Conservation (phyloP, 2,329 filamentous ascomycete species). For the Colletotrichum melonis region DNA sequence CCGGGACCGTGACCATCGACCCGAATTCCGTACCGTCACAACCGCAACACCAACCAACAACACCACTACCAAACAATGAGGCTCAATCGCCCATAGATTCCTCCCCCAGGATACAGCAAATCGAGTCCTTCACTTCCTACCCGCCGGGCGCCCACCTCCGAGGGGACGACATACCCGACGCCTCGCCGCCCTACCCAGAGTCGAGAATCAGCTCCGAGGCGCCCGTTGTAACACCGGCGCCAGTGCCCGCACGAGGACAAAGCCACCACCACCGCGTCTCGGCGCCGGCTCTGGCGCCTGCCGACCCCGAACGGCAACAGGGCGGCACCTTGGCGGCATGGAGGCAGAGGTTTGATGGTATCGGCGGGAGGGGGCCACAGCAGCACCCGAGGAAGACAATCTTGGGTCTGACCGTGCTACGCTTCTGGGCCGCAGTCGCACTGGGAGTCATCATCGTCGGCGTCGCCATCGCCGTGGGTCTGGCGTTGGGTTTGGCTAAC, state of each 20-base stretch:
- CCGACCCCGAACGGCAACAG: conserved; percentile 8
- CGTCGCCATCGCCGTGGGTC: conserved; percentile 33
- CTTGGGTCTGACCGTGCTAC: conserved; percentile 29
- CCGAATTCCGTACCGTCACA: not conserved
- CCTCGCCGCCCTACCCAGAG: conserved; percentile 19
- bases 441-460: conserved; percentile 29
- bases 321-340: conserved; percentile 1
- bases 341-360: conserved; percentile 21
- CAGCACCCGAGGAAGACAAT: conserved; percentile 27
- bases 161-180: conserved; percentile 1
- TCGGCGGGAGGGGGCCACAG: not conserved
- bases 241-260: conserved; percentile 2
- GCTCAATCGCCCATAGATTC: conserved; percentile 7
- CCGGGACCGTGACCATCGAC: conserved; percentile 5
- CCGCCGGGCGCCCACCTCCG: conserved; percentile 12
- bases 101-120: conserved; percentile 23
- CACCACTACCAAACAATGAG: not conserved
- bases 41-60: not conserved
- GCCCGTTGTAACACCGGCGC: not conserved
- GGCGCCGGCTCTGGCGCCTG: conserved; percentile 8
- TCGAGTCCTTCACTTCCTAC: conserved; percentile 23
- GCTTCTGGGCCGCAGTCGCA: conserved; percentile 32
- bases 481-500: conserved; percentile 33
- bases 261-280: not conserved
- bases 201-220: conserved; percentile 15